A percentile compares a stretch with the other conserved stretches of the same genome.
These are phyloP conservation scores for Solanum verrucosum DNA, from an alignment of 257 asterid genomes.

Conservation along the genomic window DNA sequence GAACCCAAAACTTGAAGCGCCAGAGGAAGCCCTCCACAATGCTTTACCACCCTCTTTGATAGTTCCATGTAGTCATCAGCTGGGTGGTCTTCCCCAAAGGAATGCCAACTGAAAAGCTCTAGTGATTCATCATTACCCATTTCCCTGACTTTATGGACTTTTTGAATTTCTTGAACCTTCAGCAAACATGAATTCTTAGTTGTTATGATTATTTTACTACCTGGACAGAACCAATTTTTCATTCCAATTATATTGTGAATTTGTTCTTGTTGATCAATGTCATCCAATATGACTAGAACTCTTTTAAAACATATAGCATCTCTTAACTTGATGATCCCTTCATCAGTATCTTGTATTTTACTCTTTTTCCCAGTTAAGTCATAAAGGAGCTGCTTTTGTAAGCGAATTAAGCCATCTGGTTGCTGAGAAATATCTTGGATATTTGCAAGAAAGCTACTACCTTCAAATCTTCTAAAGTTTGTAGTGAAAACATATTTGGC, in stretches of 20 bases:
- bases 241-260: background rate
- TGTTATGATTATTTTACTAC: background rate
- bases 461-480: background rate
- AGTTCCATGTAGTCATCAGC: background rate
- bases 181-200: background rate
- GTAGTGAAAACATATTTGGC: background rate
- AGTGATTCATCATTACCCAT: background rate
- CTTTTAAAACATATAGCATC: background rate
- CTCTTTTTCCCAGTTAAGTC: background rate
- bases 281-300: background rate
- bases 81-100: background rate
- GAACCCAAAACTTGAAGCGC: background rate
- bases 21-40: slow-evolving; percentile 1
- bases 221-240: background rate
- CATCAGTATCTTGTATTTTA: background rate
- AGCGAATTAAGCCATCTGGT: background rate
- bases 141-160: background rate
- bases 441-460: background rate
- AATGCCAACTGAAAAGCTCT: slow-evolving; percentile 1
- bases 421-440: background rate
- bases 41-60: background rate
- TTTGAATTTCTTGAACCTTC: background rate
- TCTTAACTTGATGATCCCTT: background rate
- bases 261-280: background rate
- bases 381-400: slow-evolving; percentile 1